Conservation (phyloP, 306 rosid species). For the Rubus parviflorus region DNA sequence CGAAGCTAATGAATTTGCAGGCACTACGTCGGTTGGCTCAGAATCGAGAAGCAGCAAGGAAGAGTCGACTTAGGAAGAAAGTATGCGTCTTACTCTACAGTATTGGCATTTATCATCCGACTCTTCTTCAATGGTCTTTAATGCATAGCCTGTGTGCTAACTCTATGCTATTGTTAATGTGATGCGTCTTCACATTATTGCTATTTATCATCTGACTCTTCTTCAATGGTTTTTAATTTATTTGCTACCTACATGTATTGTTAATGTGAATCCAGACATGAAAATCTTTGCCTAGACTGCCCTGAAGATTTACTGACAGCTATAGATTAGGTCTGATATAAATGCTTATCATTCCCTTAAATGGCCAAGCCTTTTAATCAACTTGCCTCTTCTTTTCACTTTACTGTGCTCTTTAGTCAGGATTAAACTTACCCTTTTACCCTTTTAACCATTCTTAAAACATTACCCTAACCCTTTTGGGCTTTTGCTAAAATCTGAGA, state of each 20-base stretch:
- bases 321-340: background rate
- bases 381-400: background rate
- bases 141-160: background rate
- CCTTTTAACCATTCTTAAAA: background rate
- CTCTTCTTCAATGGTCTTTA: background rate
- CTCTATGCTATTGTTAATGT: background rate
- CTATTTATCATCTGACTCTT: background rate
- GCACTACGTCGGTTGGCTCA: constrained; percentile 70
- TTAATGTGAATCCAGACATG: background rate
- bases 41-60: constrained; percentile 80
- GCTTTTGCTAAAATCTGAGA: background rate
- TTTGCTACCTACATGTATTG: background rate
- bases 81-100: constrained; percentile 33
- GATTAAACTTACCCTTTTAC: background rate
- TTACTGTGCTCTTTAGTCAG: background rate
- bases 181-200: background rate
- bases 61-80: constrained; percentile 74
- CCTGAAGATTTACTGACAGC: constrained; percentile 1
- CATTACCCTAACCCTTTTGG: background rate
- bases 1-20: constrained; percentile 25
- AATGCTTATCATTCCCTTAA: constrained; percentile 1
- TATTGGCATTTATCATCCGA: background rate
- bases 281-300: background rate
- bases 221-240: background rate
- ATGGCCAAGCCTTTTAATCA: background rate